phyloP scores from a whole-genome alignment of 768 basidiomycete genomes.

The Pulveroboletus sp. region DNA sequence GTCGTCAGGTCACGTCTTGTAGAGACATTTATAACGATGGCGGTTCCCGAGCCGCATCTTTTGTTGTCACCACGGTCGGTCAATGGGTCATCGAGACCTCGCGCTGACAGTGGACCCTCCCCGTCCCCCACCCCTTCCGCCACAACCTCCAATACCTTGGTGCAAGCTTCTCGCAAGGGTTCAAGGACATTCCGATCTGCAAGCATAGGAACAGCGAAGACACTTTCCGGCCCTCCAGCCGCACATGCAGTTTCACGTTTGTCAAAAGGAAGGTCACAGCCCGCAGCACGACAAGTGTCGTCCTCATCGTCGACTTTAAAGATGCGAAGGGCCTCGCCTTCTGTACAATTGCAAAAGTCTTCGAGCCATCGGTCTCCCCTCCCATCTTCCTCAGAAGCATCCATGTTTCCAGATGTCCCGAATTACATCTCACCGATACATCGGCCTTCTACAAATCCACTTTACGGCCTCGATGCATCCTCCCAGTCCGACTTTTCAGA shows the following conservation, averaged over 20 bases:
- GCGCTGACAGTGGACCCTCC: conserved; percentile 26
- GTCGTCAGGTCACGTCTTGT: conserved; percentile 70
- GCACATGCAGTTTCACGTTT: conserved; percentile 11
- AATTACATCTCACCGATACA: conserved; percentile 80
- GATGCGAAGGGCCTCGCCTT: conserved; percentile 23
- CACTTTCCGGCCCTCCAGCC: conserved; percentile 4
- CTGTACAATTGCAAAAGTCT: conserved; percentile 23
- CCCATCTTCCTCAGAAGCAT: conserved; percentile 12
- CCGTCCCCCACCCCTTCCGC: background rate
- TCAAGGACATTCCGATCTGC: conserved; percentile 12
- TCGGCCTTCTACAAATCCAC: conserved; percentile 79
- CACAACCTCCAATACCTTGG: background rate
- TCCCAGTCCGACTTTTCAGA: conserved; percentile 50
- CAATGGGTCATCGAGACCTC: conserved; percentile 20
- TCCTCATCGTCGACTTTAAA: conserved; percentile 16
- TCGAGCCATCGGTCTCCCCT: conserved; percentile 24
- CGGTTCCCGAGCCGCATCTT: conserved; percentile 32
- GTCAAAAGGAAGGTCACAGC: conserved; percentile 17
- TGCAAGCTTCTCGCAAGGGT: conserved; percentile 14
- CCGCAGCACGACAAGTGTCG: conserved; percentile 15
- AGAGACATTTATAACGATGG: conserved; percentile 69
- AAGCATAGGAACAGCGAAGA: conserved; percentile 18
- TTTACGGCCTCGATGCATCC: conserved; percentile 56
- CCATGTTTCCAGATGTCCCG: conserved; percentile 33
- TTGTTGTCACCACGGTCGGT: conserved; percentile 29